Evolutionary conservation across 2,329 filamentous ascomycete genomes (phyloP), one percentile per base, ranked within the genome.

Genomic region (Cryphonectria japonica): DNA sequence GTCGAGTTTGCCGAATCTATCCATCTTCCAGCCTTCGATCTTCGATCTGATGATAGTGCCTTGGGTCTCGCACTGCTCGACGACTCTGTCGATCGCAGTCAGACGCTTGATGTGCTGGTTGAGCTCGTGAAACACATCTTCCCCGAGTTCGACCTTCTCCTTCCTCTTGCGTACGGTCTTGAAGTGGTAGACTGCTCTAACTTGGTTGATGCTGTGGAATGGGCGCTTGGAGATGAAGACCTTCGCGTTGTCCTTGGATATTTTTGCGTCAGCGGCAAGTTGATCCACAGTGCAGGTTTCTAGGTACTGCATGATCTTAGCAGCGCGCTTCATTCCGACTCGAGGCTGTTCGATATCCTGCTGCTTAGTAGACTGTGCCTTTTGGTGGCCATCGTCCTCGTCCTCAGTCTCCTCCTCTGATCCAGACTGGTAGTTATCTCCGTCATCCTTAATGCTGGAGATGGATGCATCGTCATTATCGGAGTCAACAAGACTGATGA

Each of bases 81-180:
- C 93, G 11, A 98, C 87, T 60, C 91, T 86, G 79, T 97, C 95
- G 67, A 98, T 93, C 29, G 93, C 93, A 74, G 92, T 87, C 75
- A 96, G 95, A 0, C 93, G 93, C 26, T 86, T 87, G 82, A 92
- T 91, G 86, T 97, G 97, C 34, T 93, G 88, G 85, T 90, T 74
- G 79, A 87, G 80, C 2, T 83, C 81, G 22, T 85, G 82, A 3
- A 86, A 86, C 13, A 87, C 82, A 19, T 85, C 82, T 68, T 88
- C 82, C 46, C 88, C 88, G 66, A 88, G 83, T 63, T 83, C 82
- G 37, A 85, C 77, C 68, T 83, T 83, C 5, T 82, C 78, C 69
- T 84, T 85, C 72, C 86, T 84, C 70, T 78, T 78, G 37, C 80
- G 76, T 19, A 82, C 78, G 75, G 75, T 82, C n/a, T 78, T 80